Evolutionary conservation across 2,329 filamentous ascomycete genomes (phyloP).

Genomic region (Incumbomyces lentus): DNA sequence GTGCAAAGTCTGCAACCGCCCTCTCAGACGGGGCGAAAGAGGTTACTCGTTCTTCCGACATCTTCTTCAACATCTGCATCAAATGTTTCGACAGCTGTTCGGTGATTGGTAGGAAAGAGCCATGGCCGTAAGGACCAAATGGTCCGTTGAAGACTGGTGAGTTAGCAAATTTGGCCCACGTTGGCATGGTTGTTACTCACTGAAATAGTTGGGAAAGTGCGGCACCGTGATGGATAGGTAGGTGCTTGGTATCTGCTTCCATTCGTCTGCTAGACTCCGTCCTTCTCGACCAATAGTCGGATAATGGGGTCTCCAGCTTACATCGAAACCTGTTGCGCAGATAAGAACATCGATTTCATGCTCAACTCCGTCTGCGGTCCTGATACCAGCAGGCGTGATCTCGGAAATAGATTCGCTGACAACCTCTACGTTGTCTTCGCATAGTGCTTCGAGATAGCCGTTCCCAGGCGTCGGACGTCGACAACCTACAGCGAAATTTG

Average conservation of each 20-base stretch:
- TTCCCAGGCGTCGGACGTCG: slow-evolving; percentile 13
- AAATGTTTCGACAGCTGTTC: slow-evolving; percentile 22
- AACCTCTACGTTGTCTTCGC: slow-evolving; percentile 17
- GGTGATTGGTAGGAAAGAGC: slow-evolving; percentile 22
- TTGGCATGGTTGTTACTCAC: slow-evolving; percentile 17
- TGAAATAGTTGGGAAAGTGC: slow-evolving; percentile 26
- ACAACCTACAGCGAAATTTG: slow-evolving; percentile 16
- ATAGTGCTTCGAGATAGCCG: slow-evolving; percentile 20
- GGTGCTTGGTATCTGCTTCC: slow-evolving; percentile 18
- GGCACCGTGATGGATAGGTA: slow-evolving; percentile 20
- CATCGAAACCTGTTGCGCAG: slow-evolving; percentile 33
- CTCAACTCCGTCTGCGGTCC: slow-evolving; percentile 10
- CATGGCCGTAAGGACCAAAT: slow-evolving; percentile 15
- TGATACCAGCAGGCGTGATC: slow-evolving; percentile 4
- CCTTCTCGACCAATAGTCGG: slow-evolving; percentile 25
- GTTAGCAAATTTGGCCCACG: slow-evolving; percentile 14
- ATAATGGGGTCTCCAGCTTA: slow-evolving; percentile 26
- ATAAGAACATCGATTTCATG: slow-evolving; percentile 25
- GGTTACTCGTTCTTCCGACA: slow-evolving; percentile 18
- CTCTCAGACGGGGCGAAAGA: slow-evolving; percentile 17
- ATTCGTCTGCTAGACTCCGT: slow-evolving; percentile 20
- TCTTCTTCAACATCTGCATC: slow-evolving; percentile 20
- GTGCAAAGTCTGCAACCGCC: slow-evolving; percentile 24
- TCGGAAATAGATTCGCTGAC: slow-evolving; percentile 15
- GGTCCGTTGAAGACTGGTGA: slow-evolving; percentile 11